Evolutionary conservation across 129 eudicot genomes (phyloP), one percentile per base, ranked within the genome.

Genomic region (Kitagawia praeruptora): DNA sequence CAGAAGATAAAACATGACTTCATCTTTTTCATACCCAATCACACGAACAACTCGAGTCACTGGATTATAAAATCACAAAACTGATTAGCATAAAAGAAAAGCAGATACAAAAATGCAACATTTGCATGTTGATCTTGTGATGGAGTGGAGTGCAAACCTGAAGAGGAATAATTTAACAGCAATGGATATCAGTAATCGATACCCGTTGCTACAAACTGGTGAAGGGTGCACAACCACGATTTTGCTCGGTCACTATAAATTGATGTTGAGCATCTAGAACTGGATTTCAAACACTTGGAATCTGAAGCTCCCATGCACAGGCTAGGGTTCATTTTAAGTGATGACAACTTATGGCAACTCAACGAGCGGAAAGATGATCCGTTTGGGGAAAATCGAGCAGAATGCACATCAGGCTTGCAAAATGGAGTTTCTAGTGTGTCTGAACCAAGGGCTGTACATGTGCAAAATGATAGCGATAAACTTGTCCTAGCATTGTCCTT

Each of bases 191-290:
- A 88, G 76, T 81, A 88, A 78, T 76, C 74, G 64, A 45, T 45
- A 45, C 48, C 81, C 77, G 91, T 82, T 70, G 82, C 96, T 74
- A 86, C 80, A 13, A 87, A 90, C 23, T 87, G 98, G 86, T 83
- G 86, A 37, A 93, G 83, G 45, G 98, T 86, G 81, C 98, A 93
- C 48, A 93, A 72, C 98, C 98, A 93, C 21, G 90, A 85, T 53
- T 87, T 93, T 76, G 95, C 80, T 19, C 93, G 81, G 28, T 93
- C 98, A 3, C 78, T 77, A 46, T 84, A 84, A n/a, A 58, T 58
- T 3, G 92, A 90, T 47, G 81, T 78, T 23, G 97, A 91, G 39
- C 97, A 83, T 46, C 97, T 78, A 31, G 85, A 93, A 77, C 87
- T 86, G 0, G 88, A 83, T 77, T 85, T 81, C 15, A 83, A 79